These are phyloP conservation scores for Claviceps fusiformis DNA, from an alignment of 2,329 filamentous ascomycete species.

Conservation along the genomic window DNA sequence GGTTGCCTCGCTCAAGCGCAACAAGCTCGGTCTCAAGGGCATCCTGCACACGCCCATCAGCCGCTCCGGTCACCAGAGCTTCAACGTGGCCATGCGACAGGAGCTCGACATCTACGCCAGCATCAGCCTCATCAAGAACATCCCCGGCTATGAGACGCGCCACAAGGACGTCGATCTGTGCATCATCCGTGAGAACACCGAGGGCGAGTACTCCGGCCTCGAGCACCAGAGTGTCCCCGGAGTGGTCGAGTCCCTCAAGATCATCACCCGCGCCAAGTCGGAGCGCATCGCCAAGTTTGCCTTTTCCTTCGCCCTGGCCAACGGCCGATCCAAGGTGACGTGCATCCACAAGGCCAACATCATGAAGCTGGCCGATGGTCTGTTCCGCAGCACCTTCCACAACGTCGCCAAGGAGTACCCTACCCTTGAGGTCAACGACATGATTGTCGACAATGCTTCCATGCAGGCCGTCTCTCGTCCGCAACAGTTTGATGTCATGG, in stretches of 20 bases:
- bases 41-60: slow-evolving; percentile 96
- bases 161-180: slow-evolving; percentile 96
- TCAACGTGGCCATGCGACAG: slow-evolving; percentile 98
- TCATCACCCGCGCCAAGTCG: slow-evolving; percentile 97
- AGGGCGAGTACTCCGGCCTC: slow-evolving; percentile 97
- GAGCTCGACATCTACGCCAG: slow-evolving; percentile 99
- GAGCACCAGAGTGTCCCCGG: slow-evolving; percentile 96
- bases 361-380: slow-evolving; percentile 98
- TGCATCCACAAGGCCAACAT: slow-evolving; percentile 99
- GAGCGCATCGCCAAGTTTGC: slow-evolving; percentile 99
- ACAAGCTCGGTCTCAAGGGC: slow-evolving; percentile 98
- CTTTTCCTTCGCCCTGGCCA: slow-evolving; percentile 93
- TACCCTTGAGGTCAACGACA: slow-evolving; percentile 90
- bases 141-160: slow-evolving; percentile 93
- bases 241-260: slow-evolving; percentile 98
- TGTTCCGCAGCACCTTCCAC: slow-evolving; percentile 97
- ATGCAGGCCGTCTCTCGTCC: slow-evolving; percentile 97
- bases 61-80: slow-evolving; percentile 93
- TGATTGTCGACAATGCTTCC: slow-evolving; percentile 99
- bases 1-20: slow-evolving; percentile 88
- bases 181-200: slow-evolving; percentile 99
- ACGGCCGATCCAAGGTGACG: slow-evolving; percentile 98
- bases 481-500: slow-evolving; percentile 98
- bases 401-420: slow-evolving; percentile 88
- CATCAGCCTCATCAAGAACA: slow-evolving; percentile 98